A percentile compares a stretch with the other conserved stretches of the same genome.
Conservation (phyloP, 495 filamentous ascomycete species). For the Lepraria neglecta region DNA sequence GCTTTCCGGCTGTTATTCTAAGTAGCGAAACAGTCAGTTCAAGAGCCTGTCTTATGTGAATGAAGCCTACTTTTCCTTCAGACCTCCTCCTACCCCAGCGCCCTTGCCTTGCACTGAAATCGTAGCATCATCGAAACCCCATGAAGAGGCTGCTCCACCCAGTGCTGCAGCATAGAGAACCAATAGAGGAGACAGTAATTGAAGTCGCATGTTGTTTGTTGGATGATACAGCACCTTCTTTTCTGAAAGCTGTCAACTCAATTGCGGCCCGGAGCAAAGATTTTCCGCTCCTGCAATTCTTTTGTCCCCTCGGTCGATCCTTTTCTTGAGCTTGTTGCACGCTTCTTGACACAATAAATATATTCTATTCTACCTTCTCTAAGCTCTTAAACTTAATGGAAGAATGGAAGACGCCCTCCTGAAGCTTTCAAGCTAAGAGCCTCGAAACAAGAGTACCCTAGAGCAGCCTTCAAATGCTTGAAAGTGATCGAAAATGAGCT, state of each 20-base stretch:
- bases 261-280: conserved; percentile 1
- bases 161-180: conserved; percentile 31
- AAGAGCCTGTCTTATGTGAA: neutral
- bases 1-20: conserved; percentile 59
- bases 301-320: conserved; percentile 11
- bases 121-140: conserved; percentile 81
- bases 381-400: no score
- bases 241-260: neutral
- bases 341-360: neutral
- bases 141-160: conserved; percentile 58
- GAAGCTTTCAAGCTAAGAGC: neutral
- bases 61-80: conserved; percentile 64
- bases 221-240: neutral
- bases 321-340: neutral
- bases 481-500: conserved; percentile 10
- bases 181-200: conserved; percentile 21
- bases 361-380: neutral
- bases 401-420: neutral
- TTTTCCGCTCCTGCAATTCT: conserved; percentile 3
- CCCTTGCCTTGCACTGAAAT: conserved; percentile 69
- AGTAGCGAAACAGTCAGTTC: neutral
- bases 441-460: neutral
- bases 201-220: conserved; percentile 22
- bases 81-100: conserved; percentile 51
- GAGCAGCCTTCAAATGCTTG: neutral